Evolutionary conservation across 106 monocot genomes (phyloP).

Genomic region (Acanthochlamys bracteata): DNA sequence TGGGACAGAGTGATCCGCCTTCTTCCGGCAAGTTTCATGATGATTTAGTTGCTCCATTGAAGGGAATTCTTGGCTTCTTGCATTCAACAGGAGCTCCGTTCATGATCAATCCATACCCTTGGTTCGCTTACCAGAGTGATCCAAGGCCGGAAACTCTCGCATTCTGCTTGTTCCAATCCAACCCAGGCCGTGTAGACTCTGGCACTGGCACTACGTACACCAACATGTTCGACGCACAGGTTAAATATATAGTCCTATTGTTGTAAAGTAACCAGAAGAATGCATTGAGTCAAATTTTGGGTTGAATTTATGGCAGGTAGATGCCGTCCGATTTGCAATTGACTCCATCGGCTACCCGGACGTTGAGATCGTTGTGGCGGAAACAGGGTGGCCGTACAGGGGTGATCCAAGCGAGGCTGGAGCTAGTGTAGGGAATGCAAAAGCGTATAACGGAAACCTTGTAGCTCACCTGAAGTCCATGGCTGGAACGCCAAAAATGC

Average conservation of each 20-base stretch:
- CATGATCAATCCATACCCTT: conserved; percentile 58
- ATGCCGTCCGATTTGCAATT: conserved; percentile 63
- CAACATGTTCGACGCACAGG: conserved; percentile 68
- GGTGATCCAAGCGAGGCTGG: conserved; percentile 61
- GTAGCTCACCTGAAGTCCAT: conserved; percentile 52
- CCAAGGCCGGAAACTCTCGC: conserved; percentile 52
- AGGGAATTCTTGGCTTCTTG: conserved; percentile 29
- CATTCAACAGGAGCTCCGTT: conserved; percentile 30
- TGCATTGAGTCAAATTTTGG: neutral
- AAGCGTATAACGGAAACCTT: conserved; percentile 53
- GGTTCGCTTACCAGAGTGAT: conserved; percentile 49
- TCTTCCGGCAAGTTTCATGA: conserved; percentile 43
- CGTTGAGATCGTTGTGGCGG: conserved; percentile 79
- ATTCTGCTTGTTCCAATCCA: conserved; percentile 48
- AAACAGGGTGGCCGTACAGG: conserved; percentile 87
- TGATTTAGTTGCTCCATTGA: conserved; percentile 17
- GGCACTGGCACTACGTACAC: conserved; percentile 38
- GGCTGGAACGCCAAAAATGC: conserved; percentile 59
- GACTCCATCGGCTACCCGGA: conserved; percentile 37
- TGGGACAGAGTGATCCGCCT: conserved; percentile 48
- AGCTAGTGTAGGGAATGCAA: conserved; percentile 64
- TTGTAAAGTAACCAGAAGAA: neutral
- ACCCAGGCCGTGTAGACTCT: conserved; percentile 36
- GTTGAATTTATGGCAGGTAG: conserved; percentile 20
- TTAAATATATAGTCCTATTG: too few species aligned